Percentiles rank a stretch among this genome's conserved stretches.
These are phyloP conservation scores for Drosera capensis DNA, from an alignment of 148 eudicot species.

Conservation along the genomic window DNA sequence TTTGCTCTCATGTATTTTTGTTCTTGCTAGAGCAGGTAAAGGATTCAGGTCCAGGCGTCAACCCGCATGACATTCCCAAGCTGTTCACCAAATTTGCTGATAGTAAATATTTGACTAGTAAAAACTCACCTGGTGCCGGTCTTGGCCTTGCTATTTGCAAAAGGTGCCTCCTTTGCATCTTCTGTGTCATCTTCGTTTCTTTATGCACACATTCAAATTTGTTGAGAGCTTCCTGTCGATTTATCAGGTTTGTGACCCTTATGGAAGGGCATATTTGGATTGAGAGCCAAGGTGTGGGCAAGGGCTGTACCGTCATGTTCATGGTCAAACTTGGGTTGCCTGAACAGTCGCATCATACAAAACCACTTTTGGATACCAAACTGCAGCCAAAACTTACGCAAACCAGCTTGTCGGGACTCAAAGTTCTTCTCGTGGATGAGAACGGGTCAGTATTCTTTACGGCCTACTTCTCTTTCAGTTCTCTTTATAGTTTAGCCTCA, in stretches of 20 bases:
- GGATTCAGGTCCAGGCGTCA: constrained; percentile 80
- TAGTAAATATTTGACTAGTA: constrained; percentile 27
- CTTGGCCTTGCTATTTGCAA: constrained; percentile 90
- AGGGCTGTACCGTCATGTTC: constrained; percentile 61
- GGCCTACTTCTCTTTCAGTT: neutral
- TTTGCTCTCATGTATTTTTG: neutral
- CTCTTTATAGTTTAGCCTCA: too few species aligned
- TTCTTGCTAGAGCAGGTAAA: constrained; percentile 38
- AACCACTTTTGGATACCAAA: constrained; percentile 26
- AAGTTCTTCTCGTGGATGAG: constrained; percentile 76
- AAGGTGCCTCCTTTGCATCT: constrained; percentile 27
- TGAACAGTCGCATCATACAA: constrained; percentile 25
- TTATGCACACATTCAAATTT: neutral
- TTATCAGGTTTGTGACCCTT: constrained; percentile 71
- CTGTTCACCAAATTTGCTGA: constrained; percentile 73
- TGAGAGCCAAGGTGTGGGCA: constrained; percentile 88
- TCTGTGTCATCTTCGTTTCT: neutral
- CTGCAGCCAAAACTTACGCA: constrained; percentile 22
- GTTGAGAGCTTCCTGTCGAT: neutral
- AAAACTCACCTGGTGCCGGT: constrained; percentile 44
- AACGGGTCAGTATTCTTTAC: constrained; percentile 76
- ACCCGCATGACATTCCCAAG: constrained; percentile 73
- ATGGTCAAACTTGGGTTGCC: constrained; percentile 60
- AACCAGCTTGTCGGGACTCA: constrained; percentile 51
- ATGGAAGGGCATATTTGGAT: constrained; percentile 90